Percentiles rank a stretch among this genome's conserved stretches.
phyloP scores from a whole-genome alignment of 345 rosid species.

The Rhizophora apiculata region DNA sequence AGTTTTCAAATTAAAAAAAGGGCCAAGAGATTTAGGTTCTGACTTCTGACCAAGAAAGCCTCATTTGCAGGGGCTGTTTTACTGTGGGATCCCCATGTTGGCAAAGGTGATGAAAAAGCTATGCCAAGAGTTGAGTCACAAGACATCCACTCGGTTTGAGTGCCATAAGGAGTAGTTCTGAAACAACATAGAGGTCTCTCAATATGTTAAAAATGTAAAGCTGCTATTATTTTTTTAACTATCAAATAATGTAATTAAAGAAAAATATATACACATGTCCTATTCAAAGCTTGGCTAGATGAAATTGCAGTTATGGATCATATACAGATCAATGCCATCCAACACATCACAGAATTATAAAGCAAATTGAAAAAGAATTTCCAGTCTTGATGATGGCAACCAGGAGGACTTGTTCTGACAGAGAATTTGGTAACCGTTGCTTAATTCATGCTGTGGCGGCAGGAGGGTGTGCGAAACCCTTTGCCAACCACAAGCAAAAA shows the following conservation, averaged over 20 bases:
- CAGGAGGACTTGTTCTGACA: background rate
- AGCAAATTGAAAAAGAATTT: background rate
- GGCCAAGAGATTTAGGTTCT: too few relatives aligned
- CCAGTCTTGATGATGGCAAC: background rate
- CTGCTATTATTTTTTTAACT: constrained; percentile 17
- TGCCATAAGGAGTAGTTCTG: constrained; percentile 92
- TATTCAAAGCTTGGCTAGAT: constrained; percentile 14
- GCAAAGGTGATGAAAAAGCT: constrained; percentile 82
- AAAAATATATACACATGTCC: background rate
- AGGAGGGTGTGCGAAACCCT: too few relatives aligned
- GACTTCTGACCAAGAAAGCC: background rate
- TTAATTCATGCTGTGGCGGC: background rate
- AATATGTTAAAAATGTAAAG: background rate
- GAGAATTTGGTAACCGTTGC: background rate
- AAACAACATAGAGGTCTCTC: constrained; percentile 13
- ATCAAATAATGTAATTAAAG: constrained; percentile 4
- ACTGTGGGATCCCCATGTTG: constrained; percentile 63
- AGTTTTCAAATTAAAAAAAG: too few relatives aligned
- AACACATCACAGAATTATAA: background rate
- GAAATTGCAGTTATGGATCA: constrained; percentile 1
- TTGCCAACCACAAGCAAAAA: background rate
- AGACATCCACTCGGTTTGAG: constrained; percentile 73
- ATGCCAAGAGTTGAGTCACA: constrained; percentile 60
- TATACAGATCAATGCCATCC: background rate
- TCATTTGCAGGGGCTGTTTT: background rate